phyloP scores from a whole-genome alignment of 108 stramenopile genomes.

The Fragilaria radians region DNA sequence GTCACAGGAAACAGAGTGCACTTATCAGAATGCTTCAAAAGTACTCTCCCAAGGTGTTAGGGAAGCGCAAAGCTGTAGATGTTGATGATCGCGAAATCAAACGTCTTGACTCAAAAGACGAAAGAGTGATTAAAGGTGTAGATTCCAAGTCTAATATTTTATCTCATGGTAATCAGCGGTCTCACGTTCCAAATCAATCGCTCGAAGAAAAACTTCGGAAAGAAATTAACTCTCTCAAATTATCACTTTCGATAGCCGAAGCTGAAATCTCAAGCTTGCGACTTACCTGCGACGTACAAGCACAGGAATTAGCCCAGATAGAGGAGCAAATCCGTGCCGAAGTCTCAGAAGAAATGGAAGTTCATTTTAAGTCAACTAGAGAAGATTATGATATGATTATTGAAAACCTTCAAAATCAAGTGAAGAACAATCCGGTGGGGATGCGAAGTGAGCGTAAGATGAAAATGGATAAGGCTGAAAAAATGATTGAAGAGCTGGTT shows the following conservation, averaged over 20 bases:
- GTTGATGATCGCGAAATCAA: constrained; percentile 28
- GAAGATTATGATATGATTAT: constrained; percentile 54
- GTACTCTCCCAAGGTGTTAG: constrained; percentile 23
- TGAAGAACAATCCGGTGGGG: constrained; percentile 11
- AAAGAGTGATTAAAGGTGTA: too few species aligned
- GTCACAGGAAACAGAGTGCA: constrained; percentile 20
- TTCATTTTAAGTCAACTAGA: constrained; percentile 44
- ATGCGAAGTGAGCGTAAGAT: constrained; percentile 32
- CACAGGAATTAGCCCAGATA: constrained; percentile 37
- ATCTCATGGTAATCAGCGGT: too few species aligned
- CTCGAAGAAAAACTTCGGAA: not conserved
- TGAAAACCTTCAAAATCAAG: constrained; percentile 26
- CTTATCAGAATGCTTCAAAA: constrained; percentile 14
- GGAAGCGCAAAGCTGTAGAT: constrained; percentile 13
- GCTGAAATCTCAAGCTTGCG: constrained; percentile 28
- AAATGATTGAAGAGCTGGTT: constrained; percentile 49
- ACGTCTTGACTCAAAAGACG: constrained; percentile 16
- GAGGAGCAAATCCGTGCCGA: constrained; percentile 66
- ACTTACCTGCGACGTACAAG: constrained; percentile 28
- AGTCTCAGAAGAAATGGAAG: constrained; percentile 73
- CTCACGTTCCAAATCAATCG: too few species aligned
- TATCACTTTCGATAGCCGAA: constrained; percentile 12
- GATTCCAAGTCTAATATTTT: too few species aligned
- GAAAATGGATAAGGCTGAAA: constrained; percentile 32
- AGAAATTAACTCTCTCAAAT: constrained; percentile 9